Percentiles rank a stretch among this genome's conserved stretches.
Conservation (phyloP, 2,329 filamentous ascomycete species). For the Apiospora kogelbergensis region DNA sequence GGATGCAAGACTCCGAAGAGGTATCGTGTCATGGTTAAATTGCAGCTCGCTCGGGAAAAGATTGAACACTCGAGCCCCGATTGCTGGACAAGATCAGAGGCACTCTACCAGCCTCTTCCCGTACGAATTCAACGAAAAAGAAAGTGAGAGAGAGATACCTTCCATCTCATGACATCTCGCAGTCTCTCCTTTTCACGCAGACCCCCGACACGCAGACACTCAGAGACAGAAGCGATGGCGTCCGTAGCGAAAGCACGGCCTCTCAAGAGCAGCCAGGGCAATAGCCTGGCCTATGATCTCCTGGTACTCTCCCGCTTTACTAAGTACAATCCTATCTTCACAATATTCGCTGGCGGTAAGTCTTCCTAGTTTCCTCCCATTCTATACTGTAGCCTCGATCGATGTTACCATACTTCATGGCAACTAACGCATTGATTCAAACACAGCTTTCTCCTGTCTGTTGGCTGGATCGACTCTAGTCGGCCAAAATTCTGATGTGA, state of each 20-base stretch:
- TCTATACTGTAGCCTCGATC: too few species aligned
- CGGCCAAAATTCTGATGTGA: neutral
- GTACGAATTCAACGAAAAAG: too few species aligned
- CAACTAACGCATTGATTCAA: neutral
- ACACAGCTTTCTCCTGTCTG: neutral
- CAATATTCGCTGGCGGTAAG: neutral
- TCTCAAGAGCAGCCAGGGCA: neutral
- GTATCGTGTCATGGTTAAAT: neutral
- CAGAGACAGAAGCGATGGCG: neutral
- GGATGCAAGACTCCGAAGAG: neutral
- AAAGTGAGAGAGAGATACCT: too few species aligned
- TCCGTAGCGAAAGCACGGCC: neutral
- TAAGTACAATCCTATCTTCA: conserved; percentile 7
- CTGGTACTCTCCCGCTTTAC: neutral
- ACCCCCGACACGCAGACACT: too few species aligned
- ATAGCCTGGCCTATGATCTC: neutral
- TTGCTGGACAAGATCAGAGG: neutral
- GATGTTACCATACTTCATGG: too few species aligned
- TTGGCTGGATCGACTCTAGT: neutral
- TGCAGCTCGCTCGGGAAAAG: neutral
- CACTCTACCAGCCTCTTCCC: neutral
- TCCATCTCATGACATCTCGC: neutral
- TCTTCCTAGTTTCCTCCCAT: neutral
- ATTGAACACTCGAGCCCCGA: neutral
- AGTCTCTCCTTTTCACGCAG: neutral